A percentile compares a stretch with the other conserved stretches of the same genome.
Conservation (phyloP, 345 rosid species). For the Eucalyptus viminalis region DNA sequence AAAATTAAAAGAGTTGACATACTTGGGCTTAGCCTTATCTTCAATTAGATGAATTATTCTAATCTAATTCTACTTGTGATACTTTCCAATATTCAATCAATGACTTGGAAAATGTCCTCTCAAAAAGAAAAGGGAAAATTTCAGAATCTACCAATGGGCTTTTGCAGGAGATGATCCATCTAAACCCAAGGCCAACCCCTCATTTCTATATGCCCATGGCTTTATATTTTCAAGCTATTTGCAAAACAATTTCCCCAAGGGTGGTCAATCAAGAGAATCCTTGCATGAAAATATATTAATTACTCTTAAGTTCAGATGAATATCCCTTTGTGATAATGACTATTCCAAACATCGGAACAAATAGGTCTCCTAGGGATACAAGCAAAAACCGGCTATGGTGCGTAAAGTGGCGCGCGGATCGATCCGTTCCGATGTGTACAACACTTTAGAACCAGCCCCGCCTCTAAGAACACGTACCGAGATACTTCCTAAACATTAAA, state of each 20-base stretch:
- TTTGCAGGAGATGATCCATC: neutral
- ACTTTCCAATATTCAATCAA: neutral
- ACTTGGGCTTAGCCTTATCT: neutral
- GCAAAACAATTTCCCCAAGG: neutral
- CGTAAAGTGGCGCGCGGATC: neutral
- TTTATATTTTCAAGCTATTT: neutral
- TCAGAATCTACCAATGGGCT: neutral
- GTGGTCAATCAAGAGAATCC: neutral
- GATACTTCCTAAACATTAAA: neutral
- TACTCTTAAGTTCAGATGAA: neutral
- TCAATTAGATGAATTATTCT: neutral
- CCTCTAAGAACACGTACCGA: neutral
- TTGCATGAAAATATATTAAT: neutral
- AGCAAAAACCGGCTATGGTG: neutral
- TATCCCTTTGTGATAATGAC: neutral
- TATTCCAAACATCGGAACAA: neutral
- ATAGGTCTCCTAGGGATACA: neutral
- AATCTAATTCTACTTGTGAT: neutral
- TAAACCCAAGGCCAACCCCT: neutral
- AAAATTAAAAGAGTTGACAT: neutral
- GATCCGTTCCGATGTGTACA: neutral
- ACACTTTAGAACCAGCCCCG: neutral
- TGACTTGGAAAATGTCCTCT: neutral
- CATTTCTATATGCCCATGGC: neutral
- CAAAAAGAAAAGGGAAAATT: neutral